Base-by-base conservation (phyloP, 208 protist genomes). In the Sergeia podlipaevii region DNA sequence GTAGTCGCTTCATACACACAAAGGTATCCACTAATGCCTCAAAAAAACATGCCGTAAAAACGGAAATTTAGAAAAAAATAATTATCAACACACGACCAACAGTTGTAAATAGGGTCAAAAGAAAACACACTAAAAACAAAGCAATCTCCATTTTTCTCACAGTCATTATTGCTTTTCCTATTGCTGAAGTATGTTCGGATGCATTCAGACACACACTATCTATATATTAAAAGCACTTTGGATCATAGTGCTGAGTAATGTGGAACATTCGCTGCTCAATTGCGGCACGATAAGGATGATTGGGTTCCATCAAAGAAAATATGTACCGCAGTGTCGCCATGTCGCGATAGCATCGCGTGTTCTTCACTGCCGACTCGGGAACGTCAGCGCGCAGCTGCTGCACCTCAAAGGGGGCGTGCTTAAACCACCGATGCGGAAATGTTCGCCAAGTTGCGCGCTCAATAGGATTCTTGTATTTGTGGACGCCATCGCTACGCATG, bases 371-470 rank as follows among this genome's bases (percentile, higher is more conserved):
- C 3, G 56, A 53, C 50, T 87, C 70, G 0, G 85, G 77, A 7
- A 96, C 85, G 47, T 96, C 89, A 3, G 89, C 67, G 13, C 89
- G 85, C 36, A 96, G 69, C 70, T 96, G 81, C 52, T 92, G 82
- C 24, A 96, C 80, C 49, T 96, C 89, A 50, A 92, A 96, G 0
- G 89, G 89, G 2, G 89, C 81, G 55, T 96, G 89, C 42, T 89
- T 90, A 52, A 78, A 96, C 85, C 85, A 91, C 1, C 76, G 69
- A 44, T 90, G 71, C 15, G 85, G 85, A 42, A 96, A 96, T 8
- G 64, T 74, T 8, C 85, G 74, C 84, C 85, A 96, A 33, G 54
- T 77, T 3, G 79, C 80, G 3, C 73, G 65, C 23, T 85, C 77
- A 36, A 96, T 23, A 21, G 36, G 66, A 0, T 63, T 56, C 18